phyloP scores from a whole-genome alignment of 371 early-diverging fungal genomes.

The Rhizopus microsporus region DNA sequence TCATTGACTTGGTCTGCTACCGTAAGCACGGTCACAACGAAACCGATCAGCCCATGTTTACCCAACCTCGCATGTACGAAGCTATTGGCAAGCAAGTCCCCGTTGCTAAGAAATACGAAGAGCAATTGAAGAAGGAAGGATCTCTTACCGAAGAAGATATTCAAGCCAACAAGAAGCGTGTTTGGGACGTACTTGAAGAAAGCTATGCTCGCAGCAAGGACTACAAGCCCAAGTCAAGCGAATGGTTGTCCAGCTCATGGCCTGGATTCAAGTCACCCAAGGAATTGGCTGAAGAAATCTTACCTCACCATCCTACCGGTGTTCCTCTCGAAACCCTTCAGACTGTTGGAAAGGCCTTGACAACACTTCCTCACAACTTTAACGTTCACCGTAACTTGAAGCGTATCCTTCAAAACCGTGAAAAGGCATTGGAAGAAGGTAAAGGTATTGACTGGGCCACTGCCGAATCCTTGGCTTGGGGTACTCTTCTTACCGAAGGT shows the following conservation, averaged over 20 bases:
- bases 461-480: slow-evolving; percentile 95
- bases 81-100: slow-evolving; percentile 83
- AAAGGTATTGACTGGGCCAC: slow-evolving; percentile 94
- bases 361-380: slow-evolving; percentile 85
- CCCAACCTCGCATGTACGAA: slow-evolving; percentile 97
- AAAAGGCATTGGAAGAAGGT: slow-evolving; percentile 76
- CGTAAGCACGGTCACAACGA: slow-evolving; percentile 98
- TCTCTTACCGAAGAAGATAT: slow-evolving; percentile 81
- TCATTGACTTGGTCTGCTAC: slow-evolving; percentile 96
- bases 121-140: slow-evolving; percentile 82
- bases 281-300: slow-evolving; percentile 73
- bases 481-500: slow-evolving; percentile 75
- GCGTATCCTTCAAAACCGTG: slow-evolving; percentile 82
- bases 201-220: slow-evolving; percentile 86
- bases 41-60: slow-evolving; percentile 97
- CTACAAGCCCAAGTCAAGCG: slow-evolving; percentile 85
- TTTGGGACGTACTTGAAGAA: slow-evolving; percentile 91
- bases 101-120: slow-evolving; percentile 81
- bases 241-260: slow-evolving; percentile 96
- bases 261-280: slow-evolving; percentile 82
- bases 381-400: slow-evolving; percentile 84
- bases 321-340: slow-evolving; percentile 71
- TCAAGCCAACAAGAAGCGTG: slow-evolving; percentile 82
- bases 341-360: slow-evolving; percentile 80
- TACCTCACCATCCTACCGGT: slow-evolving; percentile 78